Evolutionary conservation across 352 stramenopile species (phyloP), one percentile per base, ranked within the genome.

Genomic region (Ochromonadaceae sp.): DNA sequence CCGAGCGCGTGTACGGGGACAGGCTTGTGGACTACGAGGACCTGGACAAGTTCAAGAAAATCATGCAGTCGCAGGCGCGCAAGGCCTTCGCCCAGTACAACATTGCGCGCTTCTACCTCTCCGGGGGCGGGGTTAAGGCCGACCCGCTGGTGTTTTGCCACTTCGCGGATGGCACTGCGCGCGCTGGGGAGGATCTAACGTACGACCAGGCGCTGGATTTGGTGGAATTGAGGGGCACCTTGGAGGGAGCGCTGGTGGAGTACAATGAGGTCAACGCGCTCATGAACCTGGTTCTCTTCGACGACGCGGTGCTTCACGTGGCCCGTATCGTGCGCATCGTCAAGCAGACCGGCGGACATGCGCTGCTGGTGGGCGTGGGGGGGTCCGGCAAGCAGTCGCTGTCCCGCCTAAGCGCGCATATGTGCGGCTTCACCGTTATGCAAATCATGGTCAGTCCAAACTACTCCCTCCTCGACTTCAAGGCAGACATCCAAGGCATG

Each of bases 231-330:
- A 83, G 86, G 52, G 73, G 72, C 47, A 90, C 82, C n/a, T 67
- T 95, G 20, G 77, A 91, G 36, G 67, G 73, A 0, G 81, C 90
- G 31, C 72, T 96, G 2, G 73, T 76, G 14, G 86, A 96, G 9
- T 95, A 93, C 78, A 96, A 95, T 69, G 83, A 94, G 57, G 81
- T 82, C 67, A 93, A 96, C 66, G 80, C 86, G 12, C 80, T 80
- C 20, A 92, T 96, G 86, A 81, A 95, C 62, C 65, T 96, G 9
- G 84, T 95, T 53, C 70, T 96, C 1, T 96, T 96, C 69, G 84
- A 96, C 41, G 86, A 96, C 67, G 88, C 87, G 17, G 81, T 95
- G 25, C 86, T 88, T 57, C 88, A 96, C 66, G 83, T 96, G 5
- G 88, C 85, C 49, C 81, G 88, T 3, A 95, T 96, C 55, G 80